Base-by-base conservation (phyloP, 2,329 filamentous ascomycete species). In the Aspergillus sp. region DNA sequence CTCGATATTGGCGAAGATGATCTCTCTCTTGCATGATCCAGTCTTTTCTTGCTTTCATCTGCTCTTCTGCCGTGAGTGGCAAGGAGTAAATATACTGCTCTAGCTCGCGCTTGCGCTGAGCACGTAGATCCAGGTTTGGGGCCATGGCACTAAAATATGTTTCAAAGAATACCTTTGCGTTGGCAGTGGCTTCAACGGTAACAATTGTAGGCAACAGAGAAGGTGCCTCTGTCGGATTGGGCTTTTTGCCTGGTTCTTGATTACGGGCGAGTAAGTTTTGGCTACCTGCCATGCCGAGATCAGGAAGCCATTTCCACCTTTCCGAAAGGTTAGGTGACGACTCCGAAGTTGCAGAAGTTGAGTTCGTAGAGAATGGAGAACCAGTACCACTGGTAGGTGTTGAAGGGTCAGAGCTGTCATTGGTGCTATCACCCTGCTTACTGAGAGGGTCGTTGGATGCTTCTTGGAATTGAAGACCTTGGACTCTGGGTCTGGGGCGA, bases 151-250 rank as follows among this genome's bases (percentile, higher is more conserved):
- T 85, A 70, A 87, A 96, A 56, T 90, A 81, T 0, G 83, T 88
- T 64, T 97, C 93, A 7, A 97, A 76, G 56, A 82, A 94, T 13
- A 94, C 81, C 63, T 95, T 96, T 35, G 88, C 85, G 0, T 88
- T 85, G 0, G 89, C 82, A 3, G 84, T 80, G 47, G 79, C 82
- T 67, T 97, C 91, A 0, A 89, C 84, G 0, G 90, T 95, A 10
- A 64, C 41, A 38, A 71, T 66, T 3, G 68, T 68, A 1, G 66
- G 62, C 6, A 52, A 38, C 5, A 33, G 32, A 11, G 44, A 30
- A 7, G 54, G 45, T 27, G 40, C 40, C 36, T 52, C 51, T 13
- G 46, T 33, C 26, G 50, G 49, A 10, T 46, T 43, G 12, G 31
- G 28, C 10, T 36, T 37, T 9, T 40, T 41, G 10, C 35, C 39